Percentiles rank a stretch among this genome's conserved stretches.
Conservation (phyloP, 1,284 basidiomycete genomes). For the Pascua guehoae region DNA sequence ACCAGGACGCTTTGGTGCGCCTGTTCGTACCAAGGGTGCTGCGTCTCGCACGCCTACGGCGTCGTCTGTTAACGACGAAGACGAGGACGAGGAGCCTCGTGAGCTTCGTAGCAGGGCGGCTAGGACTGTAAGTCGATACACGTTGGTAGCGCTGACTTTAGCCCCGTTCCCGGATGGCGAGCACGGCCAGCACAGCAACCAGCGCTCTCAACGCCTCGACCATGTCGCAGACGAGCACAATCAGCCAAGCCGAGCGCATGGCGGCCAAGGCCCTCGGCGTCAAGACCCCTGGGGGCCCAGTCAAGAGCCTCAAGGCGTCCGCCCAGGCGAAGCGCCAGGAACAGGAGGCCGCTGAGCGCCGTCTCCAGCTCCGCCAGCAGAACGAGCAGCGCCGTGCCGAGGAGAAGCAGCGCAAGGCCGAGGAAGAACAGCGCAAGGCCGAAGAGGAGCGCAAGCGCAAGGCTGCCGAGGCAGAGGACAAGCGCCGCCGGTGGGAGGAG, state of each 20-base stretch:
- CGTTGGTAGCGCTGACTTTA: no score
- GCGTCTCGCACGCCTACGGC: background rate
- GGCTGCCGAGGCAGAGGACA: slow-evolving; percentile 62
- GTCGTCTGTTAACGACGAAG: slow-evolving; percentile 1
- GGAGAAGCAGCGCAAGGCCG: slow-evolving; percentile 67
- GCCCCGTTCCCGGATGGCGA: no score
- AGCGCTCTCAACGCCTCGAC: background rate
- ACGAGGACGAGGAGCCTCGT: slow-evolving; percentile 2
- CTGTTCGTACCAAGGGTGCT: no score
- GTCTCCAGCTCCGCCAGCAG: slow-evolving; percentile 66
- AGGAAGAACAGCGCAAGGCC: slow-evolving; percentile 61
- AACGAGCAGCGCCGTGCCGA: slow-evolving; percentile 72
- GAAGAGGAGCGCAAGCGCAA: slow-evolving; percentile 53
- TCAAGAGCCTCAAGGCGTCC: slow-evolving; percentile 78
- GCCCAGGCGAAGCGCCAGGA: slow-evolving; percentile 78
- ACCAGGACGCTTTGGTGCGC: background rate
- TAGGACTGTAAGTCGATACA: no score
- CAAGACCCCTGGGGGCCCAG: slow-evolving; percentile 48
- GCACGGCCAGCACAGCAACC: background rate
- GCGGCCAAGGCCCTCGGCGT: slow-evolving; percentile 44
- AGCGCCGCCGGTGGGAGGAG: slow-evolving; percentile 51
- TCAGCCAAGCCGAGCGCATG: slow-evolving; percentile 38
- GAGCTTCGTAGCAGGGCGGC: no score
- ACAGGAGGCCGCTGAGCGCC: slow-evolving; percentile 78
- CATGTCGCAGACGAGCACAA: slow-evolving; percentile 10